A percentile compares a stretch with the other conserved stretches of the same genome.
phyloP scores from a whole-genome alignment of 1,284 basidiomycete species.

The Apiotrichum sp. region DNA sequence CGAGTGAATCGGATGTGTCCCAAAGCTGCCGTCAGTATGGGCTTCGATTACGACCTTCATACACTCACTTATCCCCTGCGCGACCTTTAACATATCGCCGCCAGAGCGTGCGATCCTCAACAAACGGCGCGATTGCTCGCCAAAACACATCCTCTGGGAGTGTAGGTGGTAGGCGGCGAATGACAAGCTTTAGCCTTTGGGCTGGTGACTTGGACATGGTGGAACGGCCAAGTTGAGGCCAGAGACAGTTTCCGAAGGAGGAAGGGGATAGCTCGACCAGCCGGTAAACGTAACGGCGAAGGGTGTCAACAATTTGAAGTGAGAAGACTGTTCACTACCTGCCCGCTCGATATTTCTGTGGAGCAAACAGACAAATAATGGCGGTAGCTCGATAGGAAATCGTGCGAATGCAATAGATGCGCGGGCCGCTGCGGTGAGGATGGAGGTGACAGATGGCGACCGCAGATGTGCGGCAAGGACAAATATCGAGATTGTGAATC shows the following conservation, averaged over 20 bases:
- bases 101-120: constrained; percentile 67
- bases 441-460: too few species aligned
- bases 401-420: too few species aligned
- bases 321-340: too few species aligned
- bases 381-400: too few species aligned
- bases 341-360: too few species aligned
- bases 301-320: too few species aligned
- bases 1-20: constrained; percentile 75
- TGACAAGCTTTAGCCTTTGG: constrained; percentile 72
- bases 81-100: constrained; percentile 64
- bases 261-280: background rate
- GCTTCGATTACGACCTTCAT: background rate
- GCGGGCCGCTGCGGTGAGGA: too few species aligned
- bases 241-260: too few species aligned
- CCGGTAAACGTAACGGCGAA: too few species aligned
- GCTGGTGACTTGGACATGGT: constrained; percentile 9
- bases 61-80: constrained; percentile 60
- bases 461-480: too few species aligned
- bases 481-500: too few species aligned
- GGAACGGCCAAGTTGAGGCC: background rate
- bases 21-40: constrained; percentile 45
- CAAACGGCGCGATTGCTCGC: constrained; percentile 80
- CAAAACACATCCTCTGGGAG: constrained; percentile 89
- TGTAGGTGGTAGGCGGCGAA: constrained; percentile 83
- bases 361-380: too few species aligned